Evolutionary conservation across 768 basidiomycete genomes (phyloP), one percentile per base, ranked within the genome.

Genomic region (Suillus clintonianus): DNA sequence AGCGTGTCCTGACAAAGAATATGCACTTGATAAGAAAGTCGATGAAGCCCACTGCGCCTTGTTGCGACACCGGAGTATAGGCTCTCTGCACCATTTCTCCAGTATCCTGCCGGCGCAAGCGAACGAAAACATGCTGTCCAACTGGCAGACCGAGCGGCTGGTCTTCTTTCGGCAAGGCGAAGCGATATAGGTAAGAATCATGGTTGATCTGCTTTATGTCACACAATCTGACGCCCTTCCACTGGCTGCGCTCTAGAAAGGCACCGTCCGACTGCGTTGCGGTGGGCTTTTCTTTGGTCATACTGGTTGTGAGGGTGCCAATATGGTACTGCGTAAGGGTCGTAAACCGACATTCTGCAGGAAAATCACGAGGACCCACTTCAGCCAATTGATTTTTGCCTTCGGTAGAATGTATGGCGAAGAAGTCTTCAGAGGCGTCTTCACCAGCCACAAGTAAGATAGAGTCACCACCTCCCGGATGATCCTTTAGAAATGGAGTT

Each of bases 391-490:
- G 79, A 27, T 62, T 63, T 60, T 78, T 81, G 3, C 82, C 85
- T 62, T 84, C 83, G 10, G 77, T 71, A n/a, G 83, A 85, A 71
- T 87, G 87, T 59, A 88, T 87, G 0, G 86, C 83, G 71, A 87
- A 77, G 71, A 88, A 89, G 63, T 89, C 87, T 15, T 89, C 87
- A 1, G 85, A 83, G 3, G 84, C 83, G 65, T 89, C 87, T 65
- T 86, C 78, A 0, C 86, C 86, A 1, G 86, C 86, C 11, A 84
- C 81, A 22, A 84, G 74, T 15, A 77, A 72, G 61, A 89, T 89
- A 2, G 84, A 84, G 60, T 85, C 80, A 0, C 78, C 75, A 1
- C 87, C 86, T 8, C 86, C 87, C 0, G 88, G 88, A 68, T 89
- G 88, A 15, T 84, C 83, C 5, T 80, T 75, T 48, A 88, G 73